These are phyloP conservation scores for Melastoma candidum DNA, from an alignment of 441 rosid species.

Conservation along the genomic window DNA sequence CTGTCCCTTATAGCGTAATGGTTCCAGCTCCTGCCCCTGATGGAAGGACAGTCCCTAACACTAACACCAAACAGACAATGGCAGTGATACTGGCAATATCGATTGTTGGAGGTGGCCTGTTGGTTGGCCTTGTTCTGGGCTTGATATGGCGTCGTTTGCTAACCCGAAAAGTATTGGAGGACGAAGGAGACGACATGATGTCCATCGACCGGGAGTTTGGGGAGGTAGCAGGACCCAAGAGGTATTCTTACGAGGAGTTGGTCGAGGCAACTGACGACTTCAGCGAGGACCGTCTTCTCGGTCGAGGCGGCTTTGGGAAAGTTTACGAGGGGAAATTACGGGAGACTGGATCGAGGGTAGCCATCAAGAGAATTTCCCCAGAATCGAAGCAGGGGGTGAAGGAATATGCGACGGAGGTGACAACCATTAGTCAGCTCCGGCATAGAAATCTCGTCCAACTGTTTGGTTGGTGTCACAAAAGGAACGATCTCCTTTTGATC, in stretches of 20 bases:
- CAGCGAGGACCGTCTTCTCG: background rate
- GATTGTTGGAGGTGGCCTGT: too few species aligned
- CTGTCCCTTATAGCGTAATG: background rate
- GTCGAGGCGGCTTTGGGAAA: background rate
- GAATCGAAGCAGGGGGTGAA: background rate
- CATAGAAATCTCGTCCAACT: too few species aligned
- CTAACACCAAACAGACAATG: too few species aligned
- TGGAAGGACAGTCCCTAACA: too few species aligned
- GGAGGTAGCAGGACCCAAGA: background rate
- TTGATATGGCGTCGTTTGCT: background rate
- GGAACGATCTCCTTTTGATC: too few species aligned
- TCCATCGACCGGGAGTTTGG: background rate
- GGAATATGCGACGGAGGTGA: background rate
- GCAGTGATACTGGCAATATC: too few species aligned
- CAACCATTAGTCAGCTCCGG: too few species aligned
- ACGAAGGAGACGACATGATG: background rate
- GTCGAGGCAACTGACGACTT: background rate
- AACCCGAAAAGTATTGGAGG: background rate
- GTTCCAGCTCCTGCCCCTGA: background rate
- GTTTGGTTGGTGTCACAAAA: too few species aligned
- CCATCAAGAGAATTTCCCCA: background rate
- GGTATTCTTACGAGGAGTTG: slow-evolving; percentile 1
- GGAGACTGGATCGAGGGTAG: background rate
- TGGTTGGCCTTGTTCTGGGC: too few species aligned
- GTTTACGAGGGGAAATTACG: too few species aligned